These are phyloP conservation scores for Cercospora nicotianae DNA, from an alignment of 2,329 filamentous ascomycete species.

Conservation along the genomic window DNA sequence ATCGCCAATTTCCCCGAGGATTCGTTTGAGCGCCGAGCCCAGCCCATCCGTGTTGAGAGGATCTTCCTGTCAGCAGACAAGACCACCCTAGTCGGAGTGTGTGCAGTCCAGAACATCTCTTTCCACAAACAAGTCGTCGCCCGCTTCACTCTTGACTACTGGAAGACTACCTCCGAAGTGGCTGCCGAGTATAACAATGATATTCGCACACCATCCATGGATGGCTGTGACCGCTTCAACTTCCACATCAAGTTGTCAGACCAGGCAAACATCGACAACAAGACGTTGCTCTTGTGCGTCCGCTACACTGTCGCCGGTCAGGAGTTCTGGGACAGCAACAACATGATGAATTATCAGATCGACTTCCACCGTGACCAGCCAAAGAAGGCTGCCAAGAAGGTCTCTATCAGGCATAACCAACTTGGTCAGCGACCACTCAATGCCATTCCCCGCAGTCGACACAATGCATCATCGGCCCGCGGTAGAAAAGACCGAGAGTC, in stretches of 20 bases:
- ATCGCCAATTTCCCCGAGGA: conserved; percentile 79
- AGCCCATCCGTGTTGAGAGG: conserved; percentile 77
- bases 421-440: conserved; percentile 51
- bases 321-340: conserved; percentile 96
- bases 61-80: conserved; percentile 87
- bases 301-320: conserved; percentile 80
- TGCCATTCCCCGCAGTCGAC: conserved; percentile 52
- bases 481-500: conserved; percentile 46
- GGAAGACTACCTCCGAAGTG: conserved; percentile 97
- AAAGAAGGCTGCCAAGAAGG: conserved; percentile 35
- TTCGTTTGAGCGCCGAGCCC: conserved; percentile 59
- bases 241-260: conserved; percentile 94
- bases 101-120: conserved; percentile 82
- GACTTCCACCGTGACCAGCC: conserved; percentile 63
- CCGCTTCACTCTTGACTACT: conserved; percentile 94
- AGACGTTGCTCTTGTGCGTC: conserved; percentile 89
- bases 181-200: conserved; percentile 83
- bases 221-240: conserved; percentile 82
- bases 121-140: conserved; percentile 89
- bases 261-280: conserved; percentile 84
- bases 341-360: conserved; percentile 82
- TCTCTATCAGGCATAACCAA: conserved; percentile 26
- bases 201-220: conserved; percentile 60
- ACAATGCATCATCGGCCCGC: conserved; percentile 50
- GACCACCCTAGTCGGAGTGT: conserved; percentile 77